Evolutionary conservation across 768 basidiomycete species (phyloP), one percentile per base, ranked within the genome.

Genomic region (Suillus bovinus): DNA sequence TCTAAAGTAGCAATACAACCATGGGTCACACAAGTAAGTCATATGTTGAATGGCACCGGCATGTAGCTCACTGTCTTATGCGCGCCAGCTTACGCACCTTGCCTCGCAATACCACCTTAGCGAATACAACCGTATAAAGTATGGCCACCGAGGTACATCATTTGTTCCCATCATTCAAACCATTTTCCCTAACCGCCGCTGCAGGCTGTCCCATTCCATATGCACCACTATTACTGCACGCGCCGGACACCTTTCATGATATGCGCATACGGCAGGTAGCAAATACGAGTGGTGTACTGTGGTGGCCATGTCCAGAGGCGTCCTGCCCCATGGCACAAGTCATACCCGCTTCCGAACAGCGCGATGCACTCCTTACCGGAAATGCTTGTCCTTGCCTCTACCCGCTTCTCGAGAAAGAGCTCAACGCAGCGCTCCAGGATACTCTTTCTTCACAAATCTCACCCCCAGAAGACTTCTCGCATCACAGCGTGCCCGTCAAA

Each of bases 51-150:
- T 33, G 9, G 8, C 2, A n/a, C 22, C 24, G 9, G 1, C 6
- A 16, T 36, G 7, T 39, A 41, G 42, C 64, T 63, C 39, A 63
- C 53, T n/a, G n/a, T 8, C 38, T 49, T 39, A 20, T 42, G 7
- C 31, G 27, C 46, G 53, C 16, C 61, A 86, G 80, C 82, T 89
- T 54, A 79, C 81, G 1, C 74, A 70, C 3, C 76, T 93, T 20
- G 89, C 89, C 3, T 91, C 89, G 7, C 90, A 92, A 67, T 88
- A 91, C 74, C 91, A 92, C 66, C 59, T 69, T 61, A 89, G 87
- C 76, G 84, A 88, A 50, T 91, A 93, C 71, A 89, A 83, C 67
- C 81, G 83, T 59, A 72, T 85, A 29, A 91, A 91, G 72, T 87
- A 84, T 62, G 91, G 90, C 6, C 72, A 73, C n/a, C 56, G 68